phyloP scores from a whole-genome alignment of 495 filamentous ascomycete genomes.

The Xylaria curta region DNA sequence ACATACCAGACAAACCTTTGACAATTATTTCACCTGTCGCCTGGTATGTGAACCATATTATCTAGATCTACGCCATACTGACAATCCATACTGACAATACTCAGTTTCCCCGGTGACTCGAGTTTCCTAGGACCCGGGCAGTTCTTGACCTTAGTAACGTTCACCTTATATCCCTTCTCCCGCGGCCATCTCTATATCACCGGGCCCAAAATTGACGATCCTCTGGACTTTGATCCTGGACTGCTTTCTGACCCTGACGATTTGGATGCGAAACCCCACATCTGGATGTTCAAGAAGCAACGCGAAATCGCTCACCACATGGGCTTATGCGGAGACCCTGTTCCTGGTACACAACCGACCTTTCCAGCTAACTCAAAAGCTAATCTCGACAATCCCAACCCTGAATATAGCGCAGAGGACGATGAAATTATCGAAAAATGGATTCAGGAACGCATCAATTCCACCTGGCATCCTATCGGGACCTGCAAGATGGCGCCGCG shows the following conservation, averaged over 20 bases:
- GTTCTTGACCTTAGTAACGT: slow-evolving; percentile 42
- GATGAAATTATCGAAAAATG: slow-evolving; percentile 50
- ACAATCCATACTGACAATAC: not conserved
- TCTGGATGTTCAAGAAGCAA: slow-evolving; percentile 50
- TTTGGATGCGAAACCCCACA: slow-evolving; percentile 42
- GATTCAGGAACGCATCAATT: slow-evolving; percentile 47
- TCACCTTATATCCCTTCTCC: slow-evolving; percentile 51
- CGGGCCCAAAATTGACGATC: slow-evolving; percentile 31
- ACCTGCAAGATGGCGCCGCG: slow-evolving; percentile 50
- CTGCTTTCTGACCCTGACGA: slow-evolving; percentile 46
- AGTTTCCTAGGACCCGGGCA: slow-evolving; percentile 38
- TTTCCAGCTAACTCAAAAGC: slow-evolving; percentile 44
- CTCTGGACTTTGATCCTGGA: slow-evolving; percentile 39
- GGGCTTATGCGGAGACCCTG: slow-evolving; percentile 51
- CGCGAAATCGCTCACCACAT: slow-evolving; percentile 56
- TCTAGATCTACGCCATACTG: not conserved
- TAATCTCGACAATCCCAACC: slow-evolving; percentile 35
- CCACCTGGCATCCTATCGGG: slow-evolving; percentile 57
- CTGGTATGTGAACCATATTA: not conserved
- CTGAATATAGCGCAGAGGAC: slow-evolving; percentile 52
- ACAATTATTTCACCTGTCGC: slow-evolving; percentile 36
- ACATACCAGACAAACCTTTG: slow-evolving; percentile 40
- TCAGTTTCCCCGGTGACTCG: slow-evolving; percentile 40
- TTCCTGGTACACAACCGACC: slow-evolving; percentile 50
- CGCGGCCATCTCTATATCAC: slow-evolving; percentile 54